Evolutionary conservation across 768 basidiomycete genomes (phyloP).

Genomic region (Macrolepiota albuminosa): DNA sequence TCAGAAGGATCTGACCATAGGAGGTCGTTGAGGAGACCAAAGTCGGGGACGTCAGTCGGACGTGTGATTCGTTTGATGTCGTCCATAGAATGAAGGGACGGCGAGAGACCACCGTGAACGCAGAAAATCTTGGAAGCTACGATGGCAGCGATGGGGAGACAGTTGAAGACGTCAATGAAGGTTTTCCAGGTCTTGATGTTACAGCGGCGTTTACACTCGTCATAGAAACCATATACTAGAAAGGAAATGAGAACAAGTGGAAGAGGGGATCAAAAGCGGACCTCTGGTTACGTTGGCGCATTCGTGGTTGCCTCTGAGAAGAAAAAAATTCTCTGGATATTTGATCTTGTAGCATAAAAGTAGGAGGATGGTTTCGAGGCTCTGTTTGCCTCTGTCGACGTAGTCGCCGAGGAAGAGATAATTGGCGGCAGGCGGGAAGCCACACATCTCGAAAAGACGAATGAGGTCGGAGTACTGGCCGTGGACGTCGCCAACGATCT

Average conservation of each 20-base stretch:
- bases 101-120: constrained; percentile 94
- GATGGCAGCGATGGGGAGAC: constrained; percentile 95
- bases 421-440: constrained; percentile 94
- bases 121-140: constrained; percentile 99
- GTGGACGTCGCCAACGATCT: constrained; percentile 99
- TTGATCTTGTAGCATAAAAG: constrained; percentile 99
- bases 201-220: constrained; percentile 99
- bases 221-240: constrained; percentile 97
- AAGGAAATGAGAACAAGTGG: constrained; percentile 14
- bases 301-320: constrained; percentile 97
- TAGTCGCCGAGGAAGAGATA: constrained; percentile 99
- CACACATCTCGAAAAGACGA: constrained; percentile 98
- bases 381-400: constrained; percentile 98
- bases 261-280: constrained; percentile 23
- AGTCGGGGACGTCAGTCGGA: constrained; percentile 98
- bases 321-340: constrained; percentile 99
- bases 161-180: constrained; percentile 99
- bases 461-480: constrained; percentile 99
- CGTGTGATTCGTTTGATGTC: constrained; percentile 97
- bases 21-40: constrained; percentile 93
- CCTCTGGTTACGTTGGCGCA: constrained; percentile 99
- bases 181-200: constrained; percentile 99
- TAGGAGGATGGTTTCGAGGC: constrained; percentile 94
- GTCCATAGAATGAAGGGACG: constrained; percentile 92
- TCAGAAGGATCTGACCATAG: constrained; percentile 99